Base-by-base conservation (phyloP, 2,329 filamentous ascomycete genomes). In the Xylaria sp. region DNA sequence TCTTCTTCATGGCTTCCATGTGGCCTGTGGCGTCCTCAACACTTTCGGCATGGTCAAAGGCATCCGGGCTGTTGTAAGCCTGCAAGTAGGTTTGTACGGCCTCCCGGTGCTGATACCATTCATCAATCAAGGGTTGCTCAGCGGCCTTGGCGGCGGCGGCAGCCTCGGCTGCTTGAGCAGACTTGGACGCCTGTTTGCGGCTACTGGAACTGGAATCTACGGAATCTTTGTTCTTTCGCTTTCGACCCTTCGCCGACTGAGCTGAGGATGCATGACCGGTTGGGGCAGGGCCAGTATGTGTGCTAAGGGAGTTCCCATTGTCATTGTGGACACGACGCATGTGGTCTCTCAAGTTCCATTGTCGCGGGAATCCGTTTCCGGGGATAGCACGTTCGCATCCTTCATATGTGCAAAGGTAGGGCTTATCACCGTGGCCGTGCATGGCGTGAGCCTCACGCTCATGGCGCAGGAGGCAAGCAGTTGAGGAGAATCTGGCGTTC, bases 331-430 rank as follows among this genome's bases (percentile, higher is more conserved):
- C 94, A 71, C 95, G 91, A 83, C 94, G 93, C 94, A 98, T 98
- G 86, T 98, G 95, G 83, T 98, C 95, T 81, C 92, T 91, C 63
- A 97, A 88, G 83, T 98, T 98, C 93, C 96, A 98, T 76, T 94
- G 91, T 76, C 95, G 91, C 46, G 94, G 95, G 78, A 98, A 98
- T 75, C 95, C 95, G 80, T 95, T 94, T 76, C 94, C 94, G 28
- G 88, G 85, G 41, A 91, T 85, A 67, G 93, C 90, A 73, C 95
- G 91, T 78, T 98, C 94, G 78, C 95, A 98, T 70, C 93, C 94
- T 34, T 91, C 87, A 81, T 95, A 96, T 69, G 90, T 89, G 88
- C 95, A 98, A 61, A 96, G 88, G 80, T 95, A 94, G 15, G 95
- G 94, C 82, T 97, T 95, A 77, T 95, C 92, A 71, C 94, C 94